Base-by-base conservation (phyloP, 1,139 yeast genomes). In the Magnusiomyces fungicola region DNA sequence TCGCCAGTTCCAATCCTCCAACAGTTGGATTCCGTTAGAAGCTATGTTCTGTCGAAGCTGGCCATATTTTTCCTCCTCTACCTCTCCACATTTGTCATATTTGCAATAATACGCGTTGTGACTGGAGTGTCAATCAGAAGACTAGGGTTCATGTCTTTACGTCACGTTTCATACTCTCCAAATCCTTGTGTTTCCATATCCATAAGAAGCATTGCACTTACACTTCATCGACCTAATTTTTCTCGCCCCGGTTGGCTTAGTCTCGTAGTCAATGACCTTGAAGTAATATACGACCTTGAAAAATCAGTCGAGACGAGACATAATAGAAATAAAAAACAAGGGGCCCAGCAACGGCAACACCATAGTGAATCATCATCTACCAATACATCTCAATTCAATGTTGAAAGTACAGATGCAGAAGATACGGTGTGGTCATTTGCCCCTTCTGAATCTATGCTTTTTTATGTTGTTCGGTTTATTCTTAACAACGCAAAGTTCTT, bases 61-160 rank as follows among this genome's bases (percentile, higher is more conserved):
- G 58, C 58, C 37, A 51, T 63, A 44, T 51, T 60, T 10, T 55
- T 61, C 18, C 44, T 62, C 3, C 45, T 63, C 18, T 68, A 66
- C 53, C 54, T 68, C 23, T 51, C 59, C 10, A 59, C 71, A 23
- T 66, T 69, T 39, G 61, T 67, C 47, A 44, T 67, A n/a, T 64
- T 70, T 46, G 73, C 72, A n/a, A 54, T 68, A 32, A 53, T 70
- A 16, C 62, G 73, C 18, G 60, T 69, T 21, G 58, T 68, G 49
- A 69, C 74, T 1, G 73, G 74, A n/a, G 57, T 70, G 36, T 67
- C 72, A 24, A 67, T 70, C 55, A 68, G 67, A 52, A 65, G 74
- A 22, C 55, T 71, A 14, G 74, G 74, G 24, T 70, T 69, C 56
- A 57, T 70, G 50, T 66, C 69, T 25, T 54, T 70, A 16, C 61